Percentiles rank a stretch among this genome's conserved stretches.
These are phyloP conservation scores for Pistacia integerrima DNA, from an alignment of 345 rosid genomes.

Conservation along the genomic window DNA sequence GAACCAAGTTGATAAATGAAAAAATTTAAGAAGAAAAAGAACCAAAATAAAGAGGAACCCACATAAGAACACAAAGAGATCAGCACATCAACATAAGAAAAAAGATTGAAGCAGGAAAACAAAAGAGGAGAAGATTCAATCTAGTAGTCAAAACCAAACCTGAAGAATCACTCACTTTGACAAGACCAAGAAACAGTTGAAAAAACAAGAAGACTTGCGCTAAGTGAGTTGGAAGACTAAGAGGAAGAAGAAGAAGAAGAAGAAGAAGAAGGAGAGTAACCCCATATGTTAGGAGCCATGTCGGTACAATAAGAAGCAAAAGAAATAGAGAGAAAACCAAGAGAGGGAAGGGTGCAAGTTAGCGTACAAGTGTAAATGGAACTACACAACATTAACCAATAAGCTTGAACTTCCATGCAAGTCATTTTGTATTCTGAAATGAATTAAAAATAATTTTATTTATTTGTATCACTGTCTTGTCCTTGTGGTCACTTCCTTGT, in stretches of 20 bases:
- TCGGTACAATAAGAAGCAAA: conserved; percentile 62
- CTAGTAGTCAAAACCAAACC: no score
- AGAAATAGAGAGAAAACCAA: conserved; percentile 19
- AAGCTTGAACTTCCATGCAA: conserved; percentile 56
- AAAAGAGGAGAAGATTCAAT: not conserved
- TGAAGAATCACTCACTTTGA: not conserved
- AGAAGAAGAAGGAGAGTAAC: conserved; percentile 45
- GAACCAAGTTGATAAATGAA: conserved; percentile 22
- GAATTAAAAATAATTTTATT: not conserved
- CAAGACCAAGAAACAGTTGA: conserved; percentile 11
- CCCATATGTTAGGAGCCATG: conserved; percentile 75
- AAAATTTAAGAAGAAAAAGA: not conserved
- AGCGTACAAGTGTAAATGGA: conserved; percentile 54
- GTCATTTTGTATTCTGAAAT: conserved; percentile 22
- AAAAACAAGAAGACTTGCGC: conserved; percentile 16
- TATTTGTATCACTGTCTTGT: not conserved
- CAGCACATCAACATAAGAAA: not conserved
- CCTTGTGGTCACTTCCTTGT: not conserved
- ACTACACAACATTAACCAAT: conserved; percentile 57
- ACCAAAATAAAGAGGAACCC: not conserved
- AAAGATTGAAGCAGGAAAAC: conserved; percentile 8
- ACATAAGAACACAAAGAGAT: not conserved
- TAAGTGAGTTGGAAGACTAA: conserved; percentile 29
- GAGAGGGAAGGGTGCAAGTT: conserved; percentile 19
- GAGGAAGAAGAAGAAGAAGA: conserved; percentile 33